Base-by-base conservation (phyloP, 2,329 filamentous ascomycete species). In the Aspergillus ochraceoroseus region DNA sequence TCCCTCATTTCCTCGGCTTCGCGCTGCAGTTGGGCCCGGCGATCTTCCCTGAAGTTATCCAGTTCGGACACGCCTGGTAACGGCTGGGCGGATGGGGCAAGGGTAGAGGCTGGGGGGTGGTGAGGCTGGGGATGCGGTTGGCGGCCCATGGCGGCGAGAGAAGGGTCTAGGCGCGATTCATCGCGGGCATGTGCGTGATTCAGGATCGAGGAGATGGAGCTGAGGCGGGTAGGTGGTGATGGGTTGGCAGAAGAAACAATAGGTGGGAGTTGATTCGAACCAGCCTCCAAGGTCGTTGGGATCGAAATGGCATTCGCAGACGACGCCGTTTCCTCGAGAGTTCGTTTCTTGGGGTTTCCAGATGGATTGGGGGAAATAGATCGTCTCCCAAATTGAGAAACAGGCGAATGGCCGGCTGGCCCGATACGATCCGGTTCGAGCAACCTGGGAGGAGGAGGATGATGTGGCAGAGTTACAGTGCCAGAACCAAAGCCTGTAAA, bases 1-100 rank as follows among this genome's bases (percentile, higher is more conserved):
- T 82, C 78, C 25, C 84, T 75, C 80, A 92, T 92, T 37, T 73
- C 72, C 56, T 89, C 84, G 0, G 85, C 80, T 61, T 94, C 86
- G 15, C 79, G 73, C 58, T 82, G 76, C 33, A 94, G 66, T 32
- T 80, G 75, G 6, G 76, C 77, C 33, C 83, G 74, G 40, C 80
- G 74, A 49, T 85, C 82, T 3, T 75, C 72, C 52, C 76, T 82
- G 5, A 70, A 57, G 9, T 68, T 68, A 19, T 77, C 76, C n/a
- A 62, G 65, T 19, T 78, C 73, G 7, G 52, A 65, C 7, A 62
- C 61, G 27, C 61, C 50, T 19, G 52, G 57, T 14, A 62, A 44
- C n/a, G 57, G 43, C 38, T 61, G 59, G 23, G 52, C 43, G 13
- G 53, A 47, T 18, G 54, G 44, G 19, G 54, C 48, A 27, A 46